phyloP scores from a whole-genome alignment of 805 yeast genomes.

The Yamadazyma ubonensis region DNA sequence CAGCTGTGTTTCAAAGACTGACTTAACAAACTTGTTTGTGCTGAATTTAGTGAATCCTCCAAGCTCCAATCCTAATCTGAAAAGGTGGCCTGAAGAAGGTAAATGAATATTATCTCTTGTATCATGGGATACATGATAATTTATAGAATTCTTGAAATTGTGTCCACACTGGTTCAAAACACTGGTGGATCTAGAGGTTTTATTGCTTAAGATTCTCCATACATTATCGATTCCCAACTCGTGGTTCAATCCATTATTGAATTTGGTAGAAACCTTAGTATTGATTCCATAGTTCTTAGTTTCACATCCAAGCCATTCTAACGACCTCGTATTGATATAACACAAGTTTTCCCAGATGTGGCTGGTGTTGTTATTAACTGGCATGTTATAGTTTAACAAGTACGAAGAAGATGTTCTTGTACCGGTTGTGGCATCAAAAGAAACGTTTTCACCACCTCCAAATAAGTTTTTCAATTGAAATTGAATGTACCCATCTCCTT shows the following conservation, averaged over 20 bases:
- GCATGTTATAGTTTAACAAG: conserved; percentile 47
- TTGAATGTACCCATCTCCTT: conserved; percentile 90
- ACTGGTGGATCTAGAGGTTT: conserved; percentile 27
- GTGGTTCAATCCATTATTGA: conserved; percentile 34
- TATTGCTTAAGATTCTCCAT: conserved; percentile 36
- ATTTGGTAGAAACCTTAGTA: conserved; percentile 39
- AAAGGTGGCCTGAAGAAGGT: conserved; percentile 42
- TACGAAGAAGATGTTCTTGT: conserved; percentile 51
- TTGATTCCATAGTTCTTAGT: conserved; percentile 45
- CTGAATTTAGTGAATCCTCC: conserved; percentile 30
- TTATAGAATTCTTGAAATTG: conserved; percentile 44
- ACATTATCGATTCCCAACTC: conserved; percentile 48
- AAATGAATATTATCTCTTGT: conserved; percentile 43
- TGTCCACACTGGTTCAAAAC: conserved; percentile 44
- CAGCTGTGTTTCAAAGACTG: conserved; percentile 39
- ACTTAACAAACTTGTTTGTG: conserved; percentile 39
- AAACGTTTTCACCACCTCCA: conserved; percentile 56
- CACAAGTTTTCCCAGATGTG: conserved; percentile 38
- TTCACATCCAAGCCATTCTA: conserved; percentile 51
- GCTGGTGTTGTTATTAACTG: conserved; percentile 42
- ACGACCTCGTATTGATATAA: conserved; percentile 43
- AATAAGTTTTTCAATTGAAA: conserved; percentile 57
- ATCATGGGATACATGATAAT: conserved; percentile 42
- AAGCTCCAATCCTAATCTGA: conserved; percentile 37
- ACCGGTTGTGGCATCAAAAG: conserved; percentile 52